phyloP scores from a whole-genome alignment of 768 basidiomycete genomes.

The Podaxis rugospora region DNA sequence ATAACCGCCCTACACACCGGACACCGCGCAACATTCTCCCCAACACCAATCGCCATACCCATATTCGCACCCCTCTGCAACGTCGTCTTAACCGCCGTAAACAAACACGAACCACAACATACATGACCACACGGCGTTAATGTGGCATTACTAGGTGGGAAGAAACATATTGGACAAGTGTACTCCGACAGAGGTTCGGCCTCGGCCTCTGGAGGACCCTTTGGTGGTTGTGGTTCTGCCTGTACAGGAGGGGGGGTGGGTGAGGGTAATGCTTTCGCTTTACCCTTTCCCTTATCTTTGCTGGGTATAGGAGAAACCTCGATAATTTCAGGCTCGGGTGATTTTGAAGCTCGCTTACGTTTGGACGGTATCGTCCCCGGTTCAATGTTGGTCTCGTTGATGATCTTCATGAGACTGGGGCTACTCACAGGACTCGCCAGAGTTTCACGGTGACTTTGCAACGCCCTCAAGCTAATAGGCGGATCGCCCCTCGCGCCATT shows the following conservation, averaged over 20 bases:
- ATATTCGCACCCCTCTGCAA: slow-evolving; percentile 40
- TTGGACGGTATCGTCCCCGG: neutral
- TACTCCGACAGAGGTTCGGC: slow-evolving; percentile 52
- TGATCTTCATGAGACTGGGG: slow-evolving; percentile 5
- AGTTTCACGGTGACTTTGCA: neutral
- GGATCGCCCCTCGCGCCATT: neutral
- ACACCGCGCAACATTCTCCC: slow-evolving; percentile 36
- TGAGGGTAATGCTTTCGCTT: slow-evolving; percentile 8
- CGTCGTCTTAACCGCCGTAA: slow-evolving; percentile 64
- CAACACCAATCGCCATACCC: slow-evolving; percentile 13
- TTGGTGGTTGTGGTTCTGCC: slow-evolving; percentile 6
- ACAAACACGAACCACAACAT: slow-evolving; percentile 73
- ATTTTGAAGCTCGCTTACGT: slow-evolving; percentile 5
- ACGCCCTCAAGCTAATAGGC: neutral
- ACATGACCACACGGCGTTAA: slow-evolving; percentile 80
- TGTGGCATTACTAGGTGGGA: slow-evolving; percentile 67
- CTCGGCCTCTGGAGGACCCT: slow-evolving; percentile 10
- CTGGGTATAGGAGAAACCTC: slow-evolving; percentile 7
- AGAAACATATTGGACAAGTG: slow-evolving; percentile 79
- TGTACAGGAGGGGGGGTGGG: slow-evolving; percentile 8
- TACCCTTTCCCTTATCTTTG: slow-evolving; percentile 8
- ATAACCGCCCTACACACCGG: slow-evolving; percentile 68
- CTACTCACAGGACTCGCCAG: neutral
- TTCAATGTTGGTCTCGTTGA: slow-evolving; percentile 1
- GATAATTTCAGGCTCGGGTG: slow-evolving; percentile 13